These are phyloP conservation scores for Apostasia ramifera DNA, from an alignment of 106 monocot genomes.

Conservation along the genomic window DNA sequence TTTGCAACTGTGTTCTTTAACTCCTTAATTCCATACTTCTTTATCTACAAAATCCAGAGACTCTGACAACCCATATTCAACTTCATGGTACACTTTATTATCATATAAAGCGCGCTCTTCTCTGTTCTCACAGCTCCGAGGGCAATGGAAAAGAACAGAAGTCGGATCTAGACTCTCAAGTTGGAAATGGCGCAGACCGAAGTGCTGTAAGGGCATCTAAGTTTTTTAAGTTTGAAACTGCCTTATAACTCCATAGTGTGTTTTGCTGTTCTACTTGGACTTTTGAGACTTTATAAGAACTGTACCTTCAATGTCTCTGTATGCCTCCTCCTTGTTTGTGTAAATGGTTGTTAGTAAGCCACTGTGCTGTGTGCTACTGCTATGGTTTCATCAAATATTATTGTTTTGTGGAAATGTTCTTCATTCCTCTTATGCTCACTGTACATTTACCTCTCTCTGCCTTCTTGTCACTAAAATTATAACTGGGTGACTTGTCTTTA, in stretches of 20 bases:
- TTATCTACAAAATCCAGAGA: too few species aligned
- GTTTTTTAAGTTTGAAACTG: slow-evolving; percentile 9
- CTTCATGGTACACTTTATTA: not conserved
- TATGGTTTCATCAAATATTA: slow-evolving; percentile 3
- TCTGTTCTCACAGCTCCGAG: slow-evolving; percentile 31
- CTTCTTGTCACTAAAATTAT: not conserved
- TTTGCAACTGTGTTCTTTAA: too few species aligned
- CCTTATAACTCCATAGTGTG: slow-evolving; percentile 10
- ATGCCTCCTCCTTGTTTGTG: slow-evolving; percentile 11
- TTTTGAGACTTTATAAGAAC: not conserved
- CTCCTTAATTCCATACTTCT: too few species aligned
- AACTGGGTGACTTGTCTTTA: not conserved
- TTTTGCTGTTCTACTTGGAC: slow-evolving; percentile 15
- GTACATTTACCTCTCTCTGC: too few species aligned
- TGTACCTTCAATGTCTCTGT: slow-evolving; percentile 6
- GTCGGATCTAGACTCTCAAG: slow-evolving; percentile 18
- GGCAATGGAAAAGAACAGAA: slow-evolving; percentile 47
- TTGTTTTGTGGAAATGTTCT: not conserved
- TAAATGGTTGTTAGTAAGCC: slow-evolving; percentile 22
- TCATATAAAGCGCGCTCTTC: not conserved
- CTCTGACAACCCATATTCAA: too few species aligned
- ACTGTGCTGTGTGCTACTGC: slow-evolving; percentile 9
- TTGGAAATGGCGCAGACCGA: not conserved
- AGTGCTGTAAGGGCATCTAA: slow-evolving; percentile 1
- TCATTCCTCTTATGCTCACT: too few species aligned